Base-by-base conservation (phyloP, 176 grass and related monocot species). In the Dendrocalamus sinicus region DNA sequence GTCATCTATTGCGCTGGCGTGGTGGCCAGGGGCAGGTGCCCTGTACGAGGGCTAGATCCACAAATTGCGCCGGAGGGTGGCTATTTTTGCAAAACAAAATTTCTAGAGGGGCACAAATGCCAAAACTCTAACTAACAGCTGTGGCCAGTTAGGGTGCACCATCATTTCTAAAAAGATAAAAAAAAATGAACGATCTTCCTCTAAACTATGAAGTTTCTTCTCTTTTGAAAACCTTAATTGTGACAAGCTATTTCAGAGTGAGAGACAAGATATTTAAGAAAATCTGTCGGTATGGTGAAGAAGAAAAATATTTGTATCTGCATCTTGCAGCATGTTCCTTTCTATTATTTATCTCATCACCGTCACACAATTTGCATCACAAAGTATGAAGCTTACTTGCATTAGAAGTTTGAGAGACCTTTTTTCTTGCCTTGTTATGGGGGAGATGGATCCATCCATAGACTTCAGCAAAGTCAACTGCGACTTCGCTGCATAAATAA, bases 351-450 rank as follows among this genome's bases (percentile, higher is more conserved):
- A 13, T 80, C 4, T 60, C n/a, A 69, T 12, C 43, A 79, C 67
- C 6, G 19, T 73, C 55, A 65, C 41, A 72, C 57, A 59, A 28
- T 62, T 35, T 14, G 14, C 45, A 69, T 76, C n/a, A 81, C 32
- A 81, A 60, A 84, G 39, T 46, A 40, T 77, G 41, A 66, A 60
- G 59, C 40, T 67, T 75, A 24, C 88, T 89, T 69, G 52, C 22
- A 70, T 64, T 43, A 32, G 20, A 83, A 77, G 78, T 44, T 77
- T 13, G 14, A 22, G 32, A 54, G 20, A 53, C 79, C 63, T 81
- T 64, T 44, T 81, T 77, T 81, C 32, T 70, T 28, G 70, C 83
- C 64, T 64, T 70, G 20, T 35, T 65, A 64, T 61, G 61, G 78
- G 75, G 64, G 70, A 37, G 67, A 63, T 69, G 78, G 72, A 81